Conservation (phyloP, 257 asterid genomes). For the Thymus quinquecostatus region DNA sequence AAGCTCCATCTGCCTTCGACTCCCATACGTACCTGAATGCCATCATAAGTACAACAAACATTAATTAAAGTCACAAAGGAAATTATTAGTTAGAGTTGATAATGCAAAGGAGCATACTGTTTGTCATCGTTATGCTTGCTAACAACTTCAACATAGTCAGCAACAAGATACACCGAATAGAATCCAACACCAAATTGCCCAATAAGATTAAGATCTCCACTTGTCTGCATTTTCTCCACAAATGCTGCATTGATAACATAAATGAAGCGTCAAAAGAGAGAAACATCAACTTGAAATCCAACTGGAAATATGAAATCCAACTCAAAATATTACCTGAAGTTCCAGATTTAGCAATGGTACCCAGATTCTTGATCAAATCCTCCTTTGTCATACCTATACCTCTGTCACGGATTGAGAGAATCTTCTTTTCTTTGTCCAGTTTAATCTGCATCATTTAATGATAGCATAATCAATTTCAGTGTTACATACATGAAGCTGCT, state of each 20-base stretch:
- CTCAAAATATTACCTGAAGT: slow-evolving; percentile 68
- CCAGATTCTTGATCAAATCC: slow-evolving; percentile 92
- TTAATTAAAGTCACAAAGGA: slow-evolving; percentile 6
- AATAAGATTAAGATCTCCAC: slow-evolving; percentile 93
- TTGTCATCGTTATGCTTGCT: slow-evolving; percentile 93
- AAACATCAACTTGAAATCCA: not conserved
- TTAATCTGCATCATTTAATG: slow-evolving; percentile 61
- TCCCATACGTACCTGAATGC: slow-evolving; percentile 82
- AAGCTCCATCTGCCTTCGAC: slow-evolving; percentile 96
- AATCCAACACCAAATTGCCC: slow-evolving; percentile 99
- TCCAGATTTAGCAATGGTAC: slow-evolving; percentile 98
- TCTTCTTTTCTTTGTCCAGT: slow-evolving; percentile 88
- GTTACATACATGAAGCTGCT: not conserved
- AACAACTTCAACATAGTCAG: slow-evolving; percentile 92
- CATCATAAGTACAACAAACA: slow-evolving; percentile 13
- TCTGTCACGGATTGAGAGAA: slow-evolving; percentile 85
- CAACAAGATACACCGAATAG: slow-evolving; percentile 92
- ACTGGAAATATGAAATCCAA: not conserved
- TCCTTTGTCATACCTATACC: slow-evolving; percentile 99
- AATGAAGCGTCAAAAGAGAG: slow-evolving; percentile 1
- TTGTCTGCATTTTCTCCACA: slow-evolving; percentile 95
- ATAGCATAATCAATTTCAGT: not conserved
- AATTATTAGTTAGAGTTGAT: not conserved
- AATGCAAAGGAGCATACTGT: slow-evolving; percentile 55
- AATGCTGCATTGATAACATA: slow-evolving; percentile 59